Evolutionary conservation across 495 filamentous ascomycete genomes (phyloP).

Genomic region (Corynascus novoguineensis): DNA sequence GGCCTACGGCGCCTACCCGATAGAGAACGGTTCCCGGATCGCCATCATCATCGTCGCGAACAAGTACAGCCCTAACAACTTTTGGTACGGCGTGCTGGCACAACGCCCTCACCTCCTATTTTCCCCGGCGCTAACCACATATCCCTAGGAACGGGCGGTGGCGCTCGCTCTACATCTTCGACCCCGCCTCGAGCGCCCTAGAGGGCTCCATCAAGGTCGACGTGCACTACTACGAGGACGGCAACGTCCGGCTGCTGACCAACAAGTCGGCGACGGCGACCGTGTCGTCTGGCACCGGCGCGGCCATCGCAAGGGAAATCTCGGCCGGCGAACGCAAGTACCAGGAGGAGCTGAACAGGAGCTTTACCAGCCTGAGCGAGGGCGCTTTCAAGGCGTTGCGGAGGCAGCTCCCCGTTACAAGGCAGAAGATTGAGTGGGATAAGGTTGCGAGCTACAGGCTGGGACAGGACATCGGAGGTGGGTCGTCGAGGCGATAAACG

Average conservation of each 20-base stretch:
- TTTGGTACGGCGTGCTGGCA: slow-evolving; percentile 57
- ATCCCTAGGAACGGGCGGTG: slow-evolving; percentile 81
- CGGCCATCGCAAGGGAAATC: slow-evolving; percentile 67
- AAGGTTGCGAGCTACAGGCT: slow-evolving; percentile 93
- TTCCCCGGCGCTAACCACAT: not conserved
- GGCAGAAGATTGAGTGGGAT: slow-evolving; percentile 99
- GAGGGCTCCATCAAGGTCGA: slow-evolving; percentile 70
- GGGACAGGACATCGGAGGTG: slow-evolving; percentile 64
- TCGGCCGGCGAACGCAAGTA: slow-evolving; percentile 79
- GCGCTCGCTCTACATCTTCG: slow-evolving; percentile 80
- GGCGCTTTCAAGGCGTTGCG: slow-evolving; percentile 90
- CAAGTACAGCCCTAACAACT: slow-evolving; percentile 97
- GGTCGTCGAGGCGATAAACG: slow-evolving; percentile 41
- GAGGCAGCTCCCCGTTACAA: slow-evolving; percentile 88
- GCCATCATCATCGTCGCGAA: slow-evolving; percentile 84
- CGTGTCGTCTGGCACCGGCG: slow-evolving; percentile 57
- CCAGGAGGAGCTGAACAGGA: slow-evolving; percentile 90
- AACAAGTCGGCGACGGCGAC: slow-evolving; percentile 62
- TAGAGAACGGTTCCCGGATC: slow-evolving; percentile 65
- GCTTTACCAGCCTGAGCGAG: slow-evolving; percentile 82
- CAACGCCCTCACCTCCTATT: not conserved
- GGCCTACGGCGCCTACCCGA: slow-evolving; percentile 74
- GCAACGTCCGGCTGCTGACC: slow-evolving; percentile 88
- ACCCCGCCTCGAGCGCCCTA: slow-evolving; percentile 55
- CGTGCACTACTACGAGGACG: slow-evolving; percentile 99